A percentile compares a stretch with the other conserved stretches of the same genome.
These are phyloP conservation scores for Wickerhamiella occidentalis DNA, from an alignment of 805 yeast genomes.

Conservation along the genomic window DNA sequence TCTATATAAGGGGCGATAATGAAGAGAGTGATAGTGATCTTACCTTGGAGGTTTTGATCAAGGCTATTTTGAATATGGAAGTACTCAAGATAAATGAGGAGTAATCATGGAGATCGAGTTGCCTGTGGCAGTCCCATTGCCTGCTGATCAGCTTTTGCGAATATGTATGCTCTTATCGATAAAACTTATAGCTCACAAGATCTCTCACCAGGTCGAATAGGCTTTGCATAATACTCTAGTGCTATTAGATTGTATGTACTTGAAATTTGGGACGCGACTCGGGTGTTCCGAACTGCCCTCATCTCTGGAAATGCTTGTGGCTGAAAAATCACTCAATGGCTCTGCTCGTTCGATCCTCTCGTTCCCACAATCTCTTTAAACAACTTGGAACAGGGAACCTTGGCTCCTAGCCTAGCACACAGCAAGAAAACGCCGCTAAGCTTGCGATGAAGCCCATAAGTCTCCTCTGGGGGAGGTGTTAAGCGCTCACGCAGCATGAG, in stretches of 20 bases:
- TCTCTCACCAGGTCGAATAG: too few species aligned
- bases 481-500: conserved; percentile 84
- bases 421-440: conserved; percentile 86
- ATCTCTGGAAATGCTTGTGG: too few species aligned
- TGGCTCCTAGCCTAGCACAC: conserved; percentile 75
- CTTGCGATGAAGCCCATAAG: conserved; percentile 91
- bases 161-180: background rate
- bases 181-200: background rate
- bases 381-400: conserved; percentile 65
- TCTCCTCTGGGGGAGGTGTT: conserved; percentile 97
- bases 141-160: background rate
- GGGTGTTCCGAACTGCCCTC: too few species aligned
- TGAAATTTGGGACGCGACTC: too few species aligned
- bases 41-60: conserved; percentile 15
- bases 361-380: conserved; percentile 58
- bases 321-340: too few species aligned
- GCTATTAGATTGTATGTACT: too few species aligned
- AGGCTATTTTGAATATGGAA: conserved; percentile 19
- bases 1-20: conserved; percentile 14
- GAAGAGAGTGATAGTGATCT: conserved; percentile 8
- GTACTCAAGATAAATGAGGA: too few species aligned
- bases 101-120: too few species aligned
- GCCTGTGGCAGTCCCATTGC: too few species aligned
- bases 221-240: too few species aligned
- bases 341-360: too few species aligned